Percentiles rank a stretch among this genome's conserved stretches.
Conservation (phyloP, 169 alveolate genomes). For the Cryptosporidium ryanae region DNA sequence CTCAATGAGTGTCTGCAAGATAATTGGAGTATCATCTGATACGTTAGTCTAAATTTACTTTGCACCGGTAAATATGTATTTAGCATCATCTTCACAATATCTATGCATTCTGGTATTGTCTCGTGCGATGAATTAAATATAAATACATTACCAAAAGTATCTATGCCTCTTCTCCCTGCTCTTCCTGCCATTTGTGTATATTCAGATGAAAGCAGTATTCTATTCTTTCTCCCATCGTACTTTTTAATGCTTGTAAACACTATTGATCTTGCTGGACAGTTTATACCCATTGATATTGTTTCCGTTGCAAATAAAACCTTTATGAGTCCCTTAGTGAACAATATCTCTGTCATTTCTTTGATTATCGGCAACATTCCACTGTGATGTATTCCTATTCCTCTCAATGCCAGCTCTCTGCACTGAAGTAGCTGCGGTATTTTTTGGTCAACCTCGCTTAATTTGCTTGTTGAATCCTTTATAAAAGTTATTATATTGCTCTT, state of each 20-base stretch:
- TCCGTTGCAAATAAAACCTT: conserved; percentile 98
- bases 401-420: conserved; percentile 84
- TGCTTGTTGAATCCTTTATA: conserved; percentile 86
- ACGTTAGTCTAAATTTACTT: conserved; percentile 93
- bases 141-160: conserved; percentile 94
- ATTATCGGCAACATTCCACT: conserved; percentile 97
- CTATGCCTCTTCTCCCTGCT: conserved; percentile 99
- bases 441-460: conserved; percentile 87
- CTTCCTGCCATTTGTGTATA: conserved; percentile 99
- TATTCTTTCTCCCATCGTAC: conserved; percentile 90
- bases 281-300: conserved; percentile 99
- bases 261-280: conserved; percentile 99
- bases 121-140: conserved; percentile 87
- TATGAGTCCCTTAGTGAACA: conserved; percentile 95
- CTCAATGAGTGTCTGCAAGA: conserved; percentile 84
- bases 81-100: conserved; percentile 87
- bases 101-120: conserved; percentile 89
- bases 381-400: conserved; percentile 99
- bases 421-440: conserved; percentile 89
- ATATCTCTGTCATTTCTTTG: conserved; percentile 97
- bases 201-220: conserved; percentile 94
- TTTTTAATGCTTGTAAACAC: conserved; percentile 93
- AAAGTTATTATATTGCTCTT: conserved; percentile 88
- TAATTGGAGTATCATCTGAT: conserved; percentile 87
- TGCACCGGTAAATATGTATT: conserved; percentile 86